Conservation (phyloP, 2,329 filamentous ascomycete species). For the Phaeosphaeriaceae sp. region DNA sequence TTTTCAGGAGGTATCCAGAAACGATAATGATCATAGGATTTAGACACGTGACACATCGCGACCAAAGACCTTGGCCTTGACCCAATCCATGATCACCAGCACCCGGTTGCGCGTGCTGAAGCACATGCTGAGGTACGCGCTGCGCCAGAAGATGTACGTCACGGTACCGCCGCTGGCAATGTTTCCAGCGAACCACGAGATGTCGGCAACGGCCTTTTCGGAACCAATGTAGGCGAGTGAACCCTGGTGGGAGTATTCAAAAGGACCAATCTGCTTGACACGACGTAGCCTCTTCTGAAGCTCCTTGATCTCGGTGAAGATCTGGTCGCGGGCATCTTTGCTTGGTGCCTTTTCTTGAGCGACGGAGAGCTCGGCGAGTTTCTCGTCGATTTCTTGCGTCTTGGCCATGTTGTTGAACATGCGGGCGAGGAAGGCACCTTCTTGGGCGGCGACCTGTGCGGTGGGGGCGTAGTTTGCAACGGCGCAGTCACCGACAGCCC, state of each 20-base stretch:
- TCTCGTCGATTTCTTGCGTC: slow-evolving; percentile 80
- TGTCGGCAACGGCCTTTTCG: slow-evolving; percentile 96
- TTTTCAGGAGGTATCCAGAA: background rate
- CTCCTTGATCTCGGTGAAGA: slow-evolving; percentile 79
- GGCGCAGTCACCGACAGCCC: slow-evolving; percentile 97
- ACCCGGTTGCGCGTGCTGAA: slow-evolving; percentile 98
- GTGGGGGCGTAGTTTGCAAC: slow-evolving; percentile 98
- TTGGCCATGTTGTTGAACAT: slow-evolving; percentile 99
- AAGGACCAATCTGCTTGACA: slow-evolving; percentile 94
- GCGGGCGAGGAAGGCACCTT: slow-evolving; percentile 91
- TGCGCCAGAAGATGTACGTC: slow-evolving; percentile 98
- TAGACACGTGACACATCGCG: slow-evolving; percentile 86
- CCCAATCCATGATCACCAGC: slow-evolving; percentile 91
- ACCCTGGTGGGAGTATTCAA: slow-evolving; percentile 98
- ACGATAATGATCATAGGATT: background rate
- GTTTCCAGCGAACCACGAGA: slow-evolving; percentile 97
- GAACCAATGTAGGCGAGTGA: slow-evolving; percentile 97
- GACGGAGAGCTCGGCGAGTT: slow-evolving; percentile 73
- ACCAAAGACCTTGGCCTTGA: slow-evolving; percentile 96
- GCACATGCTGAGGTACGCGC: slow-evolving; percentile 98
- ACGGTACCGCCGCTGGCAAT: slow-evolving; percentile 90
- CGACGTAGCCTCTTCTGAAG: slow-evolving; percentile 86
- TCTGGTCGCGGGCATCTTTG: slow-evolving; percentile 63
- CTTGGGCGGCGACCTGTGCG: slow-evolving; percentile 94
- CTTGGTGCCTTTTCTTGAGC: slow-evolving; percentile 71